phyloP scores from a whole-genome alignment of 768 basidiomycete genomes.

The Piloderma croceum region DNA sequence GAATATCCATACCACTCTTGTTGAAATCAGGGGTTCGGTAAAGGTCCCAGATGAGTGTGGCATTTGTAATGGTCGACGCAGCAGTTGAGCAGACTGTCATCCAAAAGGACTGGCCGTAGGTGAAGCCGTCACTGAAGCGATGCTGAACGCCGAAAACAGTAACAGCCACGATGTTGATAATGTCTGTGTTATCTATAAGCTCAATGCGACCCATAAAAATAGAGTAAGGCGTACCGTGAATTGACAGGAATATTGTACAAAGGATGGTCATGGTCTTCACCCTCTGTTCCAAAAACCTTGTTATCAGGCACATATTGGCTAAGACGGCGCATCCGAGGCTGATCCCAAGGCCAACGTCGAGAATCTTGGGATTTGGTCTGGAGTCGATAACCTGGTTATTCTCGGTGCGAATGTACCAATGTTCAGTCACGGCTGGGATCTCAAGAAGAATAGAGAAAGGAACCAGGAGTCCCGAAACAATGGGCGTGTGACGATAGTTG shows the following conservation, averaged over 20 bases:
- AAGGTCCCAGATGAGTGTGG: slow-evolving; percentile 62
- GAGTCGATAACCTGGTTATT: slow-evolving; percentile 40
- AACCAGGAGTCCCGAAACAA: slow-evolving; percentile 61
- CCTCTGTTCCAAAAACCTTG: slow-evolving; percentile 66
- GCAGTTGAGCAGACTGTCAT: slow-evolving; percentile 71
- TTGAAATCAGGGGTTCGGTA: slow-evolving; percentile 55
- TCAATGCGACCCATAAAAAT: neutral
- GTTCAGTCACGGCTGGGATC: slow-evolving; percentile 73
- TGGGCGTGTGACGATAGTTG: slow-evolving; percentile 58
- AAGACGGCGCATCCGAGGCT: slow-evolving; percentile 64
- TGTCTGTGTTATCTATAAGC: slow-evolving; percentile 38
- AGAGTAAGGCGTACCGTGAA: slow-evolving; percentile 55
- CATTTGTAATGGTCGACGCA: slow-evolving; percentile 57
- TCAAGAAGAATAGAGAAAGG: slow-evolving; percentile 79
- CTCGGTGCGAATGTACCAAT: slow-evolving; percentile 63
- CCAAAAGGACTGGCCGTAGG: slow-evolving; percentile 71
- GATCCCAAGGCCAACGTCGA: slow-evolving; percentile 56
- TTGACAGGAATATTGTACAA: slow-evolving; percentile 56
- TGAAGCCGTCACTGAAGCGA: slow-evolving; percentile 59
- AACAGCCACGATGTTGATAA: slow-evolving; percentile 60
- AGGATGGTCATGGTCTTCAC: slow-evolving; percentile 58
- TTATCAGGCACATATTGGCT: slow-evolving; percentile 63
- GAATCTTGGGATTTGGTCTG: slow-evolving; percentile 47
- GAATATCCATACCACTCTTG: slow-evolving; percentile 45
- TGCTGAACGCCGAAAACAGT: slow-evolving; percentile 56